Conservation (phyloP, 192 early-diverging fungal species). For the Glomus cerebriforme region DNA sequence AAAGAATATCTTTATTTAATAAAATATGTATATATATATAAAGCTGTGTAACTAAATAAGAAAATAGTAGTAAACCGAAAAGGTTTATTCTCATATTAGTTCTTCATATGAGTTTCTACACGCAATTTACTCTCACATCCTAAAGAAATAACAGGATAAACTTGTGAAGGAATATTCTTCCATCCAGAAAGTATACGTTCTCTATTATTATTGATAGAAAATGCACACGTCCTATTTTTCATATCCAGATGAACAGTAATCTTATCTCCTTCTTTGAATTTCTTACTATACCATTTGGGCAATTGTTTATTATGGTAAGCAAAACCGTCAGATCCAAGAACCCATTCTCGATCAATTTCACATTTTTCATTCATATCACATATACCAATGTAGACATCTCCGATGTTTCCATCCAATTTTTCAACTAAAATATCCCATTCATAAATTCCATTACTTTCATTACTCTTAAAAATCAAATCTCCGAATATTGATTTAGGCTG, state of each 20-base stretch:
- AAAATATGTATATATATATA: too few species aligned
- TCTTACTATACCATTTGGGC: not conserved
- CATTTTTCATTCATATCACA: not conserved
- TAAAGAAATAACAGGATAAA: conserved; percentile 24
- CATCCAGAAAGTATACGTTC: conserved; percentile 1
- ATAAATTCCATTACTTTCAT: too few species aligned
- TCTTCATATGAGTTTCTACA: too few species aligned
- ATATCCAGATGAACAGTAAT: conserved; percentile 30
- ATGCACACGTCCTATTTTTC: conserved; percentile 14
- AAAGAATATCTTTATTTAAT: too few species aligned
- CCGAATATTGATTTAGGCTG: not conserved
- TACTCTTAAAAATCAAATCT: not conserved
- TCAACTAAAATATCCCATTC: conserved; percentile 16
- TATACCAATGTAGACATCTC: not conserved
- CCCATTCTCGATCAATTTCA: not conserved
- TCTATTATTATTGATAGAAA: conserved; percentile 18
- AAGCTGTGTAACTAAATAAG: too few species aligned
- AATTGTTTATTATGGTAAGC: not conserved
- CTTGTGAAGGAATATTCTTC: conserved; percentile 2
- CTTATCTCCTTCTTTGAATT: not conserved
- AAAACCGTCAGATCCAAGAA: too few species aligned
- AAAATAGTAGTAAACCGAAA: too few species aligned
- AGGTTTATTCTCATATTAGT: too few species aligned
- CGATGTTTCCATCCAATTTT: not conserved
- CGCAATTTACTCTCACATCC: not conserved